Evolutionary conservation across 2,329 filamentous ascomycete species (phyloP), one percentile per base, ranked within the genome.

Genomic region (Claviceps sp.): DNA sequence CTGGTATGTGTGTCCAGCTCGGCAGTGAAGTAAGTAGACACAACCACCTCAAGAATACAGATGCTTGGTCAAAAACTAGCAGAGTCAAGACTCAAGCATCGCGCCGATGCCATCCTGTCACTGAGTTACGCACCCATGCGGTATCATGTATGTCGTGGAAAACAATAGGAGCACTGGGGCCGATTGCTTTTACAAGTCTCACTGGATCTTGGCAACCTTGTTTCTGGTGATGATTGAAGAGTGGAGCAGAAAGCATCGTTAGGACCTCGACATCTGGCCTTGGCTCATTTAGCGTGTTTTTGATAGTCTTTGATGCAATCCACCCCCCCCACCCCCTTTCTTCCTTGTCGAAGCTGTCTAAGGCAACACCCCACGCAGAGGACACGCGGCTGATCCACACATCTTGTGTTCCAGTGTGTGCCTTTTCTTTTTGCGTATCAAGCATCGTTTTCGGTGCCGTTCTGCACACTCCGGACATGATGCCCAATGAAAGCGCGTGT

Each of bases 361-460:
- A 45, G 50, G 40, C 50, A 36, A 49, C 22, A 49, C 50, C 36
- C 46, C 50, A 49, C 40, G 50, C 37, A 49, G 38, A 36, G 22
- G 43, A 38, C 51, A 49, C 47, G 42, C 38, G 47, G 47, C 36
- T 49, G 51, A 36, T 48, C 47, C 51, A 50, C 51, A 44, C 14
- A 43, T 26, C 14, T 22, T 47, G 29, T 2, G 13, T 47, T 36
- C 45, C 9, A 20, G n/a, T 36, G 45, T 20, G 26, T 36, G 36
- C 20, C 26, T 38, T 45, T 44, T 26, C 50, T 26, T 37, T 8
- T 11, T 40, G 29, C 34, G 36, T n/a, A 42, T 50, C 20, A 29
- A 50, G 8, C 49, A 50, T 17, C 49, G 7, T 20, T 46, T 34
- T 20, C 44, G 23, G 37, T 42, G 36, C 23, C 39, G 44, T 29